Evolutionary conservation across 1,139 yeast genomes (phyloP), one percentile per base, ranked within the genome.

Genomic region (Suhomyces choctaworum): DNA sequence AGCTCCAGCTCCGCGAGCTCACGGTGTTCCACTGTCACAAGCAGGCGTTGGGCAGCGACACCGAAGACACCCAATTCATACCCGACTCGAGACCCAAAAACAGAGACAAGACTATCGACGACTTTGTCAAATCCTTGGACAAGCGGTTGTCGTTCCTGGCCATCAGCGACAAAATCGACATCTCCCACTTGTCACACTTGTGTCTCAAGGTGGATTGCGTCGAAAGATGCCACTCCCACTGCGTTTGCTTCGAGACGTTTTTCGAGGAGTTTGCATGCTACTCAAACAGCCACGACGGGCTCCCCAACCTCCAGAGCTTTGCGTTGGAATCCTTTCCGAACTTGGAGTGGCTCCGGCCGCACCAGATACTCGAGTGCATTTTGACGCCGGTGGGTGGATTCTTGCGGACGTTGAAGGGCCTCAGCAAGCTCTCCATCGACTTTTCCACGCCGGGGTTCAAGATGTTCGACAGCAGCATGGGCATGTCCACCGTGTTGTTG

Each of bases 371-470:
- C 27, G 66, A 63, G 35, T 52, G 51, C 31, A 52, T 60, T 9
- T 41, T 66, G 22, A 53, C 60, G 0, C 73, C 72, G 1, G 46
- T 66, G 27, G 67, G 70, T 0, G 47, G 46, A 7, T 62, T 64
- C 36, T 44, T 65, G 14, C 51, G 53, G 27, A 48, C 64, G 1
- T 50, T 66, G 32, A 24, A 29, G 5, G 52, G 44, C 17, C 42
- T 66, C 23, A 27, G 49, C 5, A 43, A 62, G 22, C 45, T 66
- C 16, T 51, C 60, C 0, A 52, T 66, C 31, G 70, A 65, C 42
- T 64, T 65, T 37, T 54, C 66, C 2, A 64, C 70, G 0, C 67
- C 67, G 1, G 68, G 69, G 5, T 64, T 63, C 44, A 66, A 66
- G 43, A 66, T 65, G 70, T 65, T 65, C 48, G 70, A 60, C 36